Evolutionary conservation across 1,139 yeast species (phyloP).

Genomic region (Pichia sp.): DNA sequence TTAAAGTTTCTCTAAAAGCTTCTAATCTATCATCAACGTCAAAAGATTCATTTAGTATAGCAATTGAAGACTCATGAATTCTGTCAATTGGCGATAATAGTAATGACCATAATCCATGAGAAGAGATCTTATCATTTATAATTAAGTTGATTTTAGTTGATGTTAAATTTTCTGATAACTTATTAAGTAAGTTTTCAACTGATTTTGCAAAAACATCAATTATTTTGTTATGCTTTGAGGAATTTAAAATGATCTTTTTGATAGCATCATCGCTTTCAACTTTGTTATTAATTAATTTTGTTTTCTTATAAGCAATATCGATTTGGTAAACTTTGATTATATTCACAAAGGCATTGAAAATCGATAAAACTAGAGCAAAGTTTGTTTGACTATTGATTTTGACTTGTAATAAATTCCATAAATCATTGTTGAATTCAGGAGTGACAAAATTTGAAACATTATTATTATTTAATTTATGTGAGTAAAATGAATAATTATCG

Average conservation of each 20-base stretch:
- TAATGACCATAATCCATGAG: conserved; percentile 63
- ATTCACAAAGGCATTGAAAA: conserved; percentile 39
- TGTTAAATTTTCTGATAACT: conserved; percentile 32
- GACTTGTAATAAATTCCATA: conserved; percentile 40
- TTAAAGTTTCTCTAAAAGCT: conserved; percentile 49
- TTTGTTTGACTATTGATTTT: conserved; percentile 33
- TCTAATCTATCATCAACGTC: conserved; percentile 71
- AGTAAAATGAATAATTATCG: conserved; percentile 46
- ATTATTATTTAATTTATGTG: conserved; percentile 35
- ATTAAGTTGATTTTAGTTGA: conserved; percentile 38
- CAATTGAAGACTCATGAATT: conserved; percentile 62
- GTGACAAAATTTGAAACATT: conserved; percentile 13
- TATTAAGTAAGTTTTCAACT: conserved; percentile 20
- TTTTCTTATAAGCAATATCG: conserved; percentile 23
- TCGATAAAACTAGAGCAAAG: conserved; percentile 34
- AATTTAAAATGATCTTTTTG: conserved; percentile 17
- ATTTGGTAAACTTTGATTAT: conserved; percentile 38
- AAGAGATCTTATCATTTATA: conserved; percentile 32
- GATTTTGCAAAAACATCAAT: conserved; percentile 16
- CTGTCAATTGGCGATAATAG: conserved; percentile 48
- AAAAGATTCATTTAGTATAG: conserved; percentile 66
- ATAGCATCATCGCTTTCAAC: conserved; percentile 16
- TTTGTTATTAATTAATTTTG: conserved; percentile 13
- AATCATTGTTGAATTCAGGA: conserved; percentile 36
- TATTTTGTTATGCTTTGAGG: conserved; percentile 25